phyloP scores from a whole-genome alignment of 2,329 filamentous ascomycete species.

The Curvularia sp. region DNA sequence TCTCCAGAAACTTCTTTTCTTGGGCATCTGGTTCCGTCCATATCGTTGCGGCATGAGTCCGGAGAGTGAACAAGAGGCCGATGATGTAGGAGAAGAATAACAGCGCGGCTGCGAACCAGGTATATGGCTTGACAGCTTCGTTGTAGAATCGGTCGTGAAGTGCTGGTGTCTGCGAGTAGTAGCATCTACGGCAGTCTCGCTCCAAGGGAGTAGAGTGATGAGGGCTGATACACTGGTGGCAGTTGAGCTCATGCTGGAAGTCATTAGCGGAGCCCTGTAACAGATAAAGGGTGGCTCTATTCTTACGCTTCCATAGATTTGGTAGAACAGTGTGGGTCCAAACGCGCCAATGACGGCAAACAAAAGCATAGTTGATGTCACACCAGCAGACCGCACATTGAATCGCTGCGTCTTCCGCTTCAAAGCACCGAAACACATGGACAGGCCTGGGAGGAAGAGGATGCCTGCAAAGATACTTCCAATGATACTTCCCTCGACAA shows the following conservation, averaged over 20 bases:
- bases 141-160: slow-evolving; percentile 88
- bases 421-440: slow-evolving; percentile 98
- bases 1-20: slow-evolving; percentile 57
- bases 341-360: slow-evolving; percentile 97
- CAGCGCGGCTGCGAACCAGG: slow-evolving; percentile 82
- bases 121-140: slow-evolving; percentile 90
- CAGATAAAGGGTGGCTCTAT: neutral
- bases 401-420: slow-evolving; percentile 98
- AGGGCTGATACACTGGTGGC: slow-evolving; percentile 65
- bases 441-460: slow-evolving; percentile 89
- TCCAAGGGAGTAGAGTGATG: slow-evolving; percentile 58
- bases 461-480: slow-evolving; percentile 98
- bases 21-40: slow-evolving; percentile 76
- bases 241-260: slow-evolving; percentile 84
- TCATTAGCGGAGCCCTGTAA: slow-evolving; percentile 44
- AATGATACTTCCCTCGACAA: slow-evolving; percentile 96
- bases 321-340: slow-evolving; percentile 94
- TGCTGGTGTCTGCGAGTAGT: slow-evolving; percentile 86
- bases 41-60: slow-evolving; percentile 95
- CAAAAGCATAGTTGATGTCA: slow-evolving; percentile 96
- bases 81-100: slow-evolving; percentile 94
- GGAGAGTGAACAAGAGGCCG: slow-evolving; percentile 91
- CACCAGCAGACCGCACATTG: slow-evolving; percentile 94
- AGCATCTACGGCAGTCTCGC: slow-evolving; percentile 88
- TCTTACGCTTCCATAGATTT: slow-evolving; percentile 87